Percentiles rank a stretch among this genome's conserved stretches.
Conservation (phyloP, 108 stramenopile species). For the Tribonema minus region DNA sequence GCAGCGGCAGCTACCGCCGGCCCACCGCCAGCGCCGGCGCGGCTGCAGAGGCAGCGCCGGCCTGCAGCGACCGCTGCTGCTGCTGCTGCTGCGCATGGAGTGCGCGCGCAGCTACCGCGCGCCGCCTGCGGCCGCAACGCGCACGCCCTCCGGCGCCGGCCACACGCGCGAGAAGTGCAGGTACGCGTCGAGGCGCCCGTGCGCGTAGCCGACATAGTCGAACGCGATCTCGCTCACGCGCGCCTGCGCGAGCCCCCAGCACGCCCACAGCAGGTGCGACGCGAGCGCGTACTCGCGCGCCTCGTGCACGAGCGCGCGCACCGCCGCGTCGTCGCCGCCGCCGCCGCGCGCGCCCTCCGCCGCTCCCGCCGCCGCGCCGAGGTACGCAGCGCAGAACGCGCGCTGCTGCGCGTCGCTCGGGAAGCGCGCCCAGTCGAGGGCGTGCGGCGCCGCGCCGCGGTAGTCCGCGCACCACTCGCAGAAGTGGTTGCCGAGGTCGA, state of each 20-base stretch:
- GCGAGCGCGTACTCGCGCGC: neutral
- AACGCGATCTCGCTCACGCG: neutral
- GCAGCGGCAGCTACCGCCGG: too few species aligned
- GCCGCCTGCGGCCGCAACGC: too few species aligned
- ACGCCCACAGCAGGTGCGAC: conserved; percentile 34
- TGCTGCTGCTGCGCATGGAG: too few species aligned
- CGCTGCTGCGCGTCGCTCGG: conserved; percentile 18
- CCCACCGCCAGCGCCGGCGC: too few species aligned
- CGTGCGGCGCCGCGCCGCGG: conserved; percentile 8
- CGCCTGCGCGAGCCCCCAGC: conserved; percentile 24
- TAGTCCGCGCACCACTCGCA: conserved; percentile 59
- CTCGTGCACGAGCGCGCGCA: neutral
- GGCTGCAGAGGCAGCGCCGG: too few species aligned
- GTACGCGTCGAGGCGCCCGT: too few species aligned
- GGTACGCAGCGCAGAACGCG: conserved; percentile 30
- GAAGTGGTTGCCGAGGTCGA: conserved; percentile 61
- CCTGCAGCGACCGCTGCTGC: too few species aligned
- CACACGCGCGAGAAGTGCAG: too few species aligned
- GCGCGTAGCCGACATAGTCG: conserved; percentile 4
- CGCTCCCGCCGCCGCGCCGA: too few species aligned
- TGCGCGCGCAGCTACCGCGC: too few species aligned
- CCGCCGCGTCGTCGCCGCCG: neutral
- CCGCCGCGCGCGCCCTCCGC: too few species aligned
- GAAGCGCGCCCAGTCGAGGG: conserved; percentile 1
- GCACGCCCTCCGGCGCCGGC: too few species aligned